Evolutionary conservation across 1,284 basidiomycete genomes (phyloP), one percentile per base, ranked within the genome.

Genomic region (Leccinum angustisporum): DNA sequence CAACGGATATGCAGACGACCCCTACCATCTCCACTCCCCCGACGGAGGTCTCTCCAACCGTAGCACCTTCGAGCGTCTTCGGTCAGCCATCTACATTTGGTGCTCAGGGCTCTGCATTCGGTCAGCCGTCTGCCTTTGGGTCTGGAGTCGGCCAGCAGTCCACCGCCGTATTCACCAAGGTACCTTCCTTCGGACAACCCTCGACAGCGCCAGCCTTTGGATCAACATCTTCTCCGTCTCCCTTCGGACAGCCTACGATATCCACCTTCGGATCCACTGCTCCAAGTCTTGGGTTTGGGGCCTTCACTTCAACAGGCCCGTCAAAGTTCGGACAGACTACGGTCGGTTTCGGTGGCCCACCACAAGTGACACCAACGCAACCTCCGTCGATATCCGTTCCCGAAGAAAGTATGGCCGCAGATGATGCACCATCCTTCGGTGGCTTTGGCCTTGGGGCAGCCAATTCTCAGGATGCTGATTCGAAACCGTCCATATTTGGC

Each of bases 371-470:
- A 33, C 36, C 63, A 14, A 16, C 54, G 7, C 21, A 30, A 5
- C 54, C 61, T 4, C 61, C 68, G 2, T 58, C 70, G 14, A 65
- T 66, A 21, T 57, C 65, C 14, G 13, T 51, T 10, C 72, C 72
- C 4, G 77, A 79, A 56, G 78, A 79, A n/a, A 72, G 72, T 25
- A 79, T 79, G 78, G 66, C 68, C 36, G 62, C 72, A 14, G 76
- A 78, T 16, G 77, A 78, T 25, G 59, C 61, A 1, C 68, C 77
- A 54, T 63, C 70, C 4, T 63, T 82, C 14, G 75, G 72, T 25
- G 72, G 73, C 2, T 58, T 81, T 6, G 79, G 78, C 5, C 68
- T 81, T 4, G 78, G 80, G n/a, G 62, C 67, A 5, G 62, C 57
- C 52, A 68, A 68, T 38, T 64, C 73, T 40, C 48, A 66, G 50